These are phyloP conservation scores for Pythium apleroticum DNA, from an alignment of 352 stramenopile genomes.

Conservation along the genomic window DNA sequence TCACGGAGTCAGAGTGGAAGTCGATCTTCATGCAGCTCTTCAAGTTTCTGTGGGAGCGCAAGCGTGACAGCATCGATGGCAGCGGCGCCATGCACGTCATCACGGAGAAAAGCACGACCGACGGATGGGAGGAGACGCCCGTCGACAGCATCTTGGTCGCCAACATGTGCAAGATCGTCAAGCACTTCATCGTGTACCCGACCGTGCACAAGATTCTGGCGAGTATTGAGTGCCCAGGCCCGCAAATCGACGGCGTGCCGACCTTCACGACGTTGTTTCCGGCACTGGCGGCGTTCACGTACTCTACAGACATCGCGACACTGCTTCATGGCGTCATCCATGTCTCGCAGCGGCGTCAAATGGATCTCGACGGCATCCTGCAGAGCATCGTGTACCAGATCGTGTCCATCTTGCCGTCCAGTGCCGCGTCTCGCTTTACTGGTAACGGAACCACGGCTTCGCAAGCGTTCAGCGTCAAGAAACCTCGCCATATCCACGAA, in stretches of 20 bases:
- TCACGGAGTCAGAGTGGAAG: slow-evolving; percentile 66
- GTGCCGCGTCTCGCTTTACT: slow-evolving; percentile 26
- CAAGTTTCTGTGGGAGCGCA: slow-evolving; percentile 41
- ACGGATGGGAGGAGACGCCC: slow-evolving; percentile 28
- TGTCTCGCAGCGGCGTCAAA: slow-evolving; percentile 48
- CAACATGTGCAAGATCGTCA: slow-evolving; percentile 74
- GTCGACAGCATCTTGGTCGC: slow-evolving; percentile 57
- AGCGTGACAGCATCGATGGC: not conserved
- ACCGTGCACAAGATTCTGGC: slow-evolving; percentile 56
- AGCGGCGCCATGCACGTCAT: slow-evolving; percentile 1
- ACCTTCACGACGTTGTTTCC: slow-evolving; percentile 42
- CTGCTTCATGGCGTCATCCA: slow-evolving; percentile 68
- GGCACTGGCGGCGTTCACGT: slow-evolving; percentile 46
- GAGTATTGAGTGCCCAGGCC: slow-evolving; percentile 23
- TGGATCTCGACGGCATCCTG: slow-evolving; percentile 47
- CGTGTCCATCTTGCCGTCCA: slow-evolving; percentile 39
- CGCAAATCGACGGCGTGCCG: slow-evolving; percentile 5
- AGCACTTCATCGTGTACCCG: slow-evolving; percentile 67
- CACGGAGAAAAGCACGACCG: slow-evolving; percentile 6
- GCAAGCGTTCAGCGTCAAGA: slow-evolving; percentile 42
- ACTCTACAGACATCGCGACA: slow-evolving; percentile 62
- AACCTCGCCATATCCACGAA: slow-evolving; percentile 38
- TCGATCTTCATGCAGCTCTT: slow-evolving; percentile 69
- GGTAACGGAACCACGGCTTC: not conserved
- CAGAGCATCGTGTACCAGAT: slow-evolving; percentile 53